Percentiles rank a stretch among this genome's conserved stretches.
Evolutionary conservation across 371 early-diverging fungal genomes (phyloP).

Genomic region (Catenaria anguillulae): DNA sequence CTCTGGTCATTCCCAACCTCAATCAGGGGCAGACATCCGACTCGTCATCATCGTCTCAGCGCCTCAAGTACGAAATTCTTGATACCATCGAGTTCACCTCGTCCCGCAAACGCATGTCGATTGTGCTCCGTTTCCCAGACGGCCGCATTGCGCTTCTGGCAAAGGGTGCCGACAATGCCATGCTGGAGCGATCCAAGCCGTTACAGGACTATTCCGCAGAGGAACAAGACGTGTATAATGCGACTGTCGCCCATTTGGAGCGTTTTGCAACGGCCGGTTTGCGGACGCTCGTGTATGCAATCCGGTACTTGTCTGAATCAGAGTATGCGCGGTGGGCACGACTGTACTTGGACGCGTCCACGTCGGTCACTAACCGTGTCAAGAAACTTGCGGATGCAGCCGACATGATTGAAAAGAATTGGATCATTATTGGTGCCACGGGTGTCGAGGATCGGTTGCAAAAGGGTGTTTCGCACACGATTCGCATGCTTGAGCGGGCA

Average conservation of each 20-base stretch:
- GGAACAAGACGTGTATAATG: constrained; percentile 10
- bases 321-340: constrained; percentile 67
- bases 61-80: constrained; percentile 25
- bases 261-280: constrained; percentile 72
- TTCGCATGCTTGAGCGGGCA: constrained; percentile 66
- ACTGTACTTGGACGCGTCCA: constrained; percentile 58
- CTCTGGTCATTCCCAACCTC: constrained; percentile 10
- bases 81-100: constrained; percentile 51
- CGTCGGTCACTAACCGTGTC: constrained; percentile 60
- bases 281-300: constrained; percentile 72
- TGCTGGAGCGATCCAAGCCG: constrained; percentile 22
- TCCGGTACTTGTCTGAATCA: constrained; percentile 50
- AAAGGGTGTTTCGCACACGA: constrained; percentile 82
- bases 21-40: neutral
- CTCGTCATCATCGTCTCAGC: neutral
- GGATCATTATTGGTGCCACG: constrained; percentile 62
- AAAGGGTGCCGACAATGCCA: constrained; percentile 68
- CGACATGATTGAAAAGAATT: constrained; percentile 58
- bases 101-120: constrained; percentile 55
- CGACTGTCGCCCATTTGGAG: neutral
- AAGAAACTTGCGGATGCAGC: constrained; percentile 60
- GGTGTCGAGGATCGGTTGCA: constrained; percentile 93
- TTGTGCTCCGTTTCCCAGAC: constrained; percentile 35
- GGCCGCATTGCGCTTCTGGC: constrained; percentile 42
- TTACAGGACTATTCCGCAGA: constrained; percentile 11